Evolutionary conservation across 2,329 filamentous ascomycete species (phyloP).

Genomic region (Sarocladiaceae sp.): DNA sequence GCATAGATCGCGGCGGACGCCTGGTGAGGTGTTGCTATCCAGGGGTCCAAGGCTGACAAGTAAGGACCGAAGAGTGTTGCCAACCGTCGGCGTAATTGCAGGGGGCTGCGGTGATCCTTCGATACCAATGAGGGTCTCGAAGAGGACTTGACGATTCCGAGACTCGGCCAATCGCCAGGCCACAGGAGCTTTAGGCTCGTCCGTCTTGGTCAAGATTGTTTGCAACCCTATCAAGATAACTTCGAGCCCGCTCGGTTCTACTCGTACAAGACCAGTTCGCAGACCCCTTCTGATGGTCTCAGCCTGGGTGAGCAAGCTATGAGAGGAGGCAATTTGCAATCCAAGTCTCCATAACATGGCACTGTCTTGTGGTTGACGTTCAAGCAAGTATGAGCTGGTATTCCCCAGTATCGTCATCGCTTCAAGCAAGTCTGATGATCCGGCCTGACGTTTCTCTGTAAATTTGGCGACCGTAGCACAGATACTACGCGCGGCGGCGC

Average conservation of each 20-base stretch:
- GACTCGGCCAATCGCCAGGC: no score
- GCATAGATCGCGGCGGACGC: not conserved
- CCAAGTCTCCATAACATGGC: not conserved
- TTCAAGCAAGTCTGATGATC: not conserved
- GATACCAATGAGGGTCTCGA: no score
- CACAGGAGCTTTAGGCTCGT: not conserved
- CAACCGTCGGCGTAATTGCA: no score
- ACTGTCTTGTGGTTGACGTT: not conserved
- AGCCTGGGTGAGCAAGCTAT: not conserved
- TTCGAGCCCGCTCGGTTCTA: not conserved
- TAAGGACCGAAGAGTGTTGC: no score
- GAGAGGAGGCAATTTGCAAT: not conserved
- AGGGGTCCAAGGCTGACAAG: not conserved
- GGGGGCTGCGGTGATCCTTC: no score
- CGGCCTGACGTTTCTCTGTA: not conserved
- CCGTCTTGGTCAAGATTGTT: no score
- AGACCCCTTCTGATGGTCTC: not conserved
- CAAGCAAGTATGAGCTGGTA: not conserved
- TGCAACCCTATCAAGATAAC: no score
- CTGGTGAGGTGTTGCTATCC: not conserved
- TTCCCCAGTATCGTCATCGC: not conserved
- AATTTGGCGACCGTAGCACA: slow-evolving; percentile 1
- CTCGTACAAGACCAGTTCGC: not conserved
- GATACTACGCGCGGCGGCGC: not conserved
- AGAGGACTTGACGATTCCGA: no score